Conservation (phyloP, 306 rosid species). For the Cucumis melo region DNA sequence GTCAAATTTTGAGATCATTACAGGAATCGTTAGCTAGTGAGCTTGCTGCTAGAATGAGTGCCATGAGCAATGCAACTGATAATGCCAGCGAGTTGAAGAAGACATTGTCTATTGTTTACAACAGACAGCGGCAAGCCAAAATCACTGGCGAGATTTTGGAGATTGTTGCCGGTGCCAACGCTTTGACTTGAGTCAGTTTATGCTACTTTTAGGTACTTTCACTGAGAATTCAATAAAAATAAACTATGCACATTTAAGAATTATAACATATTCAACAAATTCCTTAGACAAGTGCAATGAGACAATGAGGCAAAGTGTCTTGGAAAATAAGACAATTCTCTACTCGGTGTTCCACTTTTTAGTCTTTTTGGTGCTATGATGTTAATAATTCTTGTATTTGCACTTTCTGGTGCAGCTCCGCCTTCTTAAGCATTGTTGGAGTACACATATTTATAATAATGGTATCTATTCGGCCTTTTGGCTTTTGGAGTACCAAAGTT, state of each 20-base stretch:
- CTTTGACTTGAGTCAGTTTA: conserved; percentile 13
- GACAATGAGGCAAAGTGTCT: not conserved
- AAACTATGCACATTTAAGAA: not conserved
- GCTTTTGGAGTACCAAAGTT: not conserved
- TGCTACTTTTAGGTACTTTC: not conserved
- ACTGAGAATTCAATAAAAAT: not conserved
- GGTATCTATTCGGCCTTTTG: not conserved
- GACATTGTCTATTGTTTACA: conserved; percentile 37
- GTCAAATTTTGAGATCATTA: conserved; percentile 75
- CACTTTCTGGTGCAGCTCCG: not conserved
- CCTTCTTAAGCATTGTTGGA: not conserved
- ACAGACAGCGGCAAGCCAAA: conserved; percentile 79
- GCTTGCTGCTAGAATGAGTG: conserved; percentile 84
- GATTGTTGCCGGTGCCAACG: conserved; percentile 85
- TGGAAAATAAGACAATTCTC: not conserved
- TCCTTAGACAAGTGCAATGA: not conserved
- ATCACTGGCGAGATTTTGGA: conserved; percentile 88
- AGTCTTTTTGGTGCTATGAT: not conserved
- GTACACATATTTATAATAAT: not conserved
- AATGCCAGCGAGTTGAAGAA: conserved; percentile 67
- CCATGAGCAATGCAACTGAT: conserved; percentile 76
- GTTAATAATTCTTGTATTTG: not conserved
- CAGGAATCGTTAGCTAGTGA: conserved; percentile 91
- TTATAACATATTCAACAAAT: not conserved
- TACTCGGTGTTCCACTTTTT: conserved; percentile 1